Evolutionary conservation across 495 filamentous ascomycete species (phyloP).

Genomic region (Penicillium diatomitis): DNA sequence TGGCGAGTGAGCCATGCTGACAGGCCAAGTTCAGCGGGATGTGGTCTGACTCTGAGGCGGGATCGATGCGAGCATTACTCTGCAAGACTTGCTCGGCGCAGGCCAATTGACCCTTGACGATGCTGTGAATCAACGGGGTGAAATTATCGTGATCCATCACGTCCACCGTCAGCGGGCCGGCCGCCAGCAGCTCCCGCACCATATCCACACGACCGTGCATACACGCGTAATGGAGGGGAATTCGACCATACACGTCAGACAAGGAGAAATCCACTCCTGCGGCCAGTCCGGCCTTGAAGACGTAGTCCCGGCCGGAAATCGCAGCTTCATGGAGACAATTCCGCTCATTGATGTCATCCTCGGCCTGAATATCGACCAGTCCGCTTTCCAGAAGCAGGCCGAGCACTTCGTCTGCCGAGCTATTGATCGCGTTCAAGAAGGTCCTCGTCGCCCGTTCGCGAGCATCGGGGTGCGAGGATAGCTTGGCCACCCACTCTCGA

Average conservation of each 20-base stretch:
- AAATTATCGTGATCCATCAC: constrained; percentile 93
- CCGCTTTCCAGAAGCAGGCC: constrained; percentile 67
- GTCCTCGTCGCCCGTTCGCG: constrained; percentile 72
- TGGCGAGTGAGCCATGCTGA: constrained; percentile 75
- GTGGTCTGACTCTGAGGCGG: constrained; percentile 75
- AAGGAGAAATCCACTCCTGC: constrained; percentile 64
- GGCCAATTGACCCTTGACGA: constrained; percentile 70
- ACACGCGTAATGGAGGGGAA: constrained; percentile 91
- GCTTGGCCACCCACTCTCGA: constrained; percentile 52
- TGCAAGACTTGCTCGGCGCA: constrained; percentile 70
- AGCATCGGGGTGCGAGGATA: constrained; percentile 46
- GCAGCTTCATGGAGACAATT: constrained; percentile 94
- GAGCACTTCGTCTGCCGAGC: constrained; percentile 72
- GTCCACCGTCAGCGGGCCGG: constrained; percentile 60
- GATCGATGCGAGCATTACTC: constrained; percentile 69
- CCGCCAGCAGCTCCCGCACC: constrained; percentile 59
- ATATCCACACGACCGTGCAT: constrained; percentile 87
- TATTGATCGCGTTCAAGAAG: constrained; percentile 79
- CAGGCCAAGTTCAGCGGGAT: constrained; percentile 91
- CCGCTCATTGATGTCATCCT: constrained; percentile 94
- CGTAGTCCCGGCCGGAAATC: constrained; percentile 72
- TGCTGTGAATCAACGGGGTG: constrained; percentile 88
- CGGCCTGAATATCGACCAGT: constrained; percentile 74
- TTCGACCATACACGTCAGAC: constrained; percentile 86
- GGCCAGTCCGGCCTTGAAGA: constrained; percentile 63